Conservation (phyloP, 2,329 filamentous ascomycete genomes). For the Pseudogymnoascus sp. region DNA sequence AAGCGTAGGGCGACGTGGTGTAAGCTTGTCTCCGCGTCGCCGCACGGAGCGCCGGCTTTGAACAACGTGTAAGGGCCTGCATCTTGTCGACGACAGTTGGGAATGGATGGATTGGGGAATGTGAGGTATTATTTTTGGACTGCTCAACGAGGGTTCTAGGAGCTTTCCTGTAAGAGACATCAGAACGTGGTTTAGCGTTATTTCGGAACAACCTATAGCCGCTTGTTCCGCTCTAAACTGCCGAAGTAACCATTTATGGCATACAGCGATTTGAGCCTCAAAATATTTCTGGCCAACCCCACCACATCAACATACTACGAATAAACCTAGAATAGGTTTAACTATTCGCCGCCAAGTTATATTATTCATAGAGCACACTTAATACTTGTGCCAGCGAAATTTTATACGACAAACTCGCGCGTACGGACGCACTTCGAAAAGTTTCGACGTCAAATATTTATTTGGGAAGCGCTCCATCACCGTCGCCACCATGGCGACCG, state of each 20-base stretch:
- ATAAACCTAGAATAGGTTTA: background rate
- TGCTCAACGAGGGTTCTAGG: conserved; percentile 4
- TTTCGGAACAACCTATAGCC: background rate
- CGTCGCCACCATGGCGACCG: conserved; percentile 51
- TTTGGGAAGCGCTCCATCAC: background rate
- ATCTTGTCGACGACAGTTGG: conserved; percentile 45
- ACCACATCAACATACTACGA: background rate
- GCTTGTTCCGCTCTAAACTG: background rate
- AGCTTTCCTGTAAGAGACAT: conserved; percentile 6
- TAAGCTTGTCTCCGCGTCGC: conserved; percentile 67
- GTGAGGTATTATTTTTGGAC: conserved; percentile 4
- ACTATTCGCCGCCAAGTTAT: background rate
- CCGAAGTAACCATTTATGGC: background rate
- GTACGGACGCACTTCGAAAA: background rate
- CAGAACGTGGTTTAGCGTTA: conserved; percentile 2
- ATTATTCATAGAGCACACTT: background rate
- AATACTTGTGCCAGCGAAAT: background rate
- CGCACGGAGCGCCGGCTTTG: conserved; percentile 59
- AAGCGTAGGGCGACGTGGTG: conserved; percentile 59
- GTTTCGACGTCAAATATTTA: background rate
- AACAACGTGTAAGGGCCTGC: conserved; percentile 75
- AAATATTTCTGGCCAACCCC: background rate
- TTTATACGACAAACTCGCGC: background rate
- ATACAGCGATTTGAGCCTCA: background rate
- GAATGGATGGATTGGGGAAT: conserved; percentile 6